Base-by-base conservation (phyloP, 345 rosid genomes). In the Moricandia moricandioides region DNA sequence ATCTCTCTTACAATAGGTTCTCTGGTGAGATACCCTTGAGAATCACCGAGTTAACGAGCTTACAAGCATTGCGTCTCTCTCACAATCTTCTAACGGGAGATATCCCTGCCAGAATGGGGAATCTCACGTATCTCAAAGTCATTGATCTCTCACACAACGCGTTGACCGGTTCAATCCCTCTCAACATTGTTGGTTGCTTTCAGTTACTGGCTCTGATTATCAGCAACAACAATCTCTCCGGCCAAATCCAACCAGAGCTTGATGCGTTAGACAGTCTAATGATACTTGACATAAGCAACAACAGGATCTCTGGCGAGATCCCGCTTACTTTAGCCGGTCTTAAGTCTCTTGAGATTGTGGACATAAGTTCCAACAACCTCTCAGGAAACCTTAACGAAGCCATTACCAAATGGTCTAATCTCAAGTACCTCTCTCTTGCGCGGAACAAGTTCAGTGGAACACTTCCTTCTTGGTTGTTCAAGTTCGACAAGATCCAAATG, bases 231-330 rank as follows among this genome's bases (percentile, higher is more conserved):
- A 87, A 89, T 72, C 91, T 91, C 63, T 84, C 90, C 0, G 97
- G 97, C 2, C 90, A 87, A 81, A 87, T 93, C 57, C 94, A 91
- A 70, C 98, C 92, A 0, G 98, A 93, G 83, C 92, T 93, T 43
- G 98, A 93, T 71, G 98, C 97, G 0, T 75, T 91, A 73, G 87
- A 88, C 74, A 82, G 97, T 82, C 67, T 93, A 59, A 87, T 86
- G 84, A 88, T 93, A 75, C 80, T 93, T 13, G 97, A 93, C 71
- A 83, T 89, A 63, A 87, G 97, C 87, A 88, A 80, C 81, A 93
- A 93, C 83, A 65, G 45, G 71, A 82, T 89, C 35, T 89, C 96
- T 0, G 97, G 98, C 33, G 97, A 91, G 84, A 89, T 93, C 57
- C 97, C 97, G 0, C 84, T 91, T 40, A 93, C 98, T 65, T 74